Percentiles rank a stretch among this genome's conserved stretches.
These are phyloP conservation scores for Vigna mungo DNA, from an alignment of 306 rosid species.

Conservation along the genomic window DNA sequence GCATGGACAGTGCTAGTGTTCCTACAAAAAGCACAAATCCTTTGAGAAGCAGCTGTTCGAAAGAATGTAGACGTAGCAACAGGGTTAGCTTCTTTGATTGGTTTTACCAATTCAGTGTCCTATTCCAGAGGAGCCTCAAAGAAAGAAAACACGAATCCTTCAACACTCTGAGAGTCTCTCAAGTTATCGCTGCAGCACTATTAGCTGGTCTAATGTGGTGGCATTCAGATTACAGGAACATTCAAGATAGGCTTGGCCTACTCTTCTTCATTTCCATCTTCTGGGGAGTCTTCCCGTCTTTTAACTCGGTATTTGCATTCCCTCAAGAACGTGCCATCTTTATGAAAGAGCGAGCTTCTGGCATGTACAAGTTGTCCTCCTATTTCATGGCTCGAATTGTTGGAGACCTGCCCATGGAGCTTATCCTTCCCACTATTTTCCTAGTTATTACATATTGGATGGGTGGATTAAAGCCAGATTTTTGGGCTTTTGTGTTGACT, in stretches of 20 bases:
- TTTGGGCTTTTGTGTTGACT: slow-evolving; percentile 65
- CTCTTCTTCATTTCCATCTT: slow-evolving; percentile 93
- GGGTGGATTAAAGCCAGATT: slow-evolving; percentile 74
- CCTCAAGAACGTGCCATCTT: slow-evolving; percentile 91
- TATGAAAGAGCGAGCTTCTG: slow-evolving; percentile 79
- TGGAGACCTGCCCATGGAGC: slow-evolving; percentile 93
- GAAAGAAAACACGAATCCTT: slow-evolving; percentile 89
- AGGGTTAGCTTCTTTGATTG: slow-evolving; percentile 56
- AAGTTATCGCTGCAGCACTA: slow-evolving; percentile 73
- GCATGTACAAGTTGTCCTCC: slow-evolving; percentile 83
- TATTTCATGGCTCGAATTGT: slow-evolving; percentile 83
- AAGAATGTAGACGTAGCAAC: slow-evolving; percentile 34
- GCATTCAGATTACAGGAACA: slow-evolving; percentile 69
- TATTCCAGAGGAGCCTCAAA: slow-evolving; percentile 86
- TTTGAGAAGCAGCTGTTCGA: slow-evolving; percentile 40
- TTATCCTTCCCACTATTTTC: slow-evolving; percentile 83
- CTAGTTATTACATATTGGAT: slow-evolving; percentile 76
- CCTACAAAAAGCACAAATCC: slow-evolving; percentile 41
- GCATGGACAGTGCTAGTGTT: slow-evolving; percentile 53
- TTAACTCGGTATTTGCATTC: slow-evolving; percentile 83
- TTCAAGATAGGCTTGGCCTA: slow-evolving; percentile 89
- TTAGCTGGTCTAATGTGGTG: slow-evolving; percentile 95
- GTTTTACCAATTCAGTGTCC: slow-evolving; percentile 71
- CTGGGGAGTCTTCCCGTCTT: slow-evolving; percentile 94
- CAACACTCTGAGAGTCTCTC: slow-evolving; percentile 73